Evolutionary conservation across 192 early-diverging fungal genomes (phyloP).

Genomic region (Umbelopsis ramanniana): DNA sequence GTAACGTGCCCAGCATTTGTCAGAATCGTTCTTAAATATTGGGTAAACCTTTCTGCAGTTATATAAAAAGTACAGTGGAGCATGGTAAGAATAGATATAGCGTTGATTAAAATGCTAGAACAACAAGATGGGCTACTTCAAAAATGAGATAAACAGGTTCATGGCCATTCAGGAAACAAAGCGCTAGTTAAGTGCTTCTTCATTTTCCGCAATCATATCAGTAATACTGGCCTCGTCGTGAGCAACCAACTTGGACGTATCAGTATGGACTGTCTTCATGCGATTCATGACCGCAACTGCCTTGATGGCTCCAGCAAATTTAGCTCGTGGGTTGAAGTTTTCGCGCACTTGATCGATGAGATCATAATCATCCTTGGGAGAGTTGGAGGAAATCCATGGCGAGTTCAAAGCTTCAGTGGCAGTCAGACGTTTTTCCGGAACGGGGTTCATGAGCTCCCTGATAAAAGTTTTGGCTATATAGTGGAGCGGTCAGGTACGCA

Average conservation of each 20-base stretch:
- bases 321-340: slow-evolving; percentile 69
- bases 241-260: neutral
- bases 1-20: no score
- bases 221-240: neutral
- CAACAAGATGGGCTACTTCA: no score
- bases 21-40: neutral
- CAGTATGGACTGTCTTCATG: slow-evolving; percentile 25
- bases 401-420: slow-evolving; percentile 79
- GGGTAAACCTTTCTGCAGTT: no score
- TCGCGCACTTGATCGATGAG: slow-evolving; percentile 84
- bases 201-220: slow-evolving; percentile 2
- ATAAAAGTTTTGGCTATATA: slow-evolving; percentile 74
- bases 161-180: neutral
- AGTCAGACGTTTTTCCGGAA: slow-evolving; percentile 75
- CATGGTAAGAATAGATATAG: no score
- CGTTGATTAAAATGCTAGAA: no score
- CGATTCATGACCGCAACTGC: slow-evolving; percentile 67
- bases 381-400: slow-evolving; percentile 71
- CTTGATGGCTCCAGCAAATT: slow-evolving; percentile 64
- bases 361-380: slow-evolving; percentile 17
- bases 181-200: neutral
- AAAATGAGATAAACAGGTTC: neutral
- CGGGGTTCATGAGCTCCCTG: slow-evolving; percentile 60
- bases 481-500: neutral
- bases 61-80: no score